These are phyloP conservation scores for Tephrocybe sp. DNA, from an alignment of 768 basidiomycete genomes.

Conservation along the genomic window DNA sequence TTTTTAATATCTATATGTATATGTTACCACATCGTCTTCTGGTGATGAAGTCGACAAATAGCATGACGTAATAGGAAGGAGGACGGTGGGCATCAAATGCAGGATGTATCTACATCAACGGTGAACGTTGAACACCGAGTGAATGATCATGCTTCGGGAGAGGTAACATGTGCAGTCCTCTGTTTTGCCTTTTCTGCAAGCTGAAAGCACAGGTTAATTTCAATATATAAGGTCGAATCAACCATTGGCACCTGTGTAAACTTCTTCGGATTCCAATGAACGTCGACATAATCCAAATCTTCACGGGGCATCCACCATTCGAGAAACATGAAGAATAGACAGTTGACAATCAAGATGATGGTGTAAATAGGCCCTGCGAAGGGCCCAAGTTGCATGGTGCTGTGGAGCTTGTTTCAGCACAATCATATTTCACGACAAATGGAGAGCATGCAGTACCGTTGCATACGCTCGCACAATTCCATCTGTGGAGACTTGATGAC, in stretches of 20 bases:
- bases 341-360: slow-evolving; percentile 86
- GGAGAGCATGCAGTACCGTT: slow-evolving; percentile 46
- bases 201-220: not conserved
- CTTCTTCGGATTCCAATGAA: slow-evolving; percentile 55
- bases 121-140: too few species aligned
- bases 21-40: too few species aligned
- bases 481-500: slow-evolving; percentile 62
- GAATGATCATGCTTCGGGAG: too few species aligned
- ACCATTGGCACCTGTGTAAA: slow-evolving; percentile 33
- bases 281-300: slow-evolving; percentile 71
- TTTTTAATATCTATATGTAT: slow-evolving; percentile 5
- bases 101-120: too few species aligned
- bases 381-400: slow-evolving; percentile 75
- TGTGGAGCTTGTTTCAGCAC: slow-evolving; percentile 23
- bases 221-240: not conserved
- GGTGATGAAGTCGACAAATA: not conserved
- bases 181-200: slow-evolving; percentile 5
- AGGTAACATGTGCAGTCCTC: not conserved
- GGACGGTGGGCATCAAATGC: not conserved
- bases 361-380: slow-evolving; percentile 88
- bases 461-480: slow-evolving; percentile 78
- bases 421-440: not conserved
- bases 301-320: slow-evolving; percentile 84
- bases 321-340: slow-evolving; percentile 81
- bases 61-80: not conserved